Percentiles rank a stretch among this genome's conserved stretches.
These are phyloP conservation scores for Gentiana straminea DNA, from an alignment of 257 asterid species.

Conservation along the genomic window DNA sequence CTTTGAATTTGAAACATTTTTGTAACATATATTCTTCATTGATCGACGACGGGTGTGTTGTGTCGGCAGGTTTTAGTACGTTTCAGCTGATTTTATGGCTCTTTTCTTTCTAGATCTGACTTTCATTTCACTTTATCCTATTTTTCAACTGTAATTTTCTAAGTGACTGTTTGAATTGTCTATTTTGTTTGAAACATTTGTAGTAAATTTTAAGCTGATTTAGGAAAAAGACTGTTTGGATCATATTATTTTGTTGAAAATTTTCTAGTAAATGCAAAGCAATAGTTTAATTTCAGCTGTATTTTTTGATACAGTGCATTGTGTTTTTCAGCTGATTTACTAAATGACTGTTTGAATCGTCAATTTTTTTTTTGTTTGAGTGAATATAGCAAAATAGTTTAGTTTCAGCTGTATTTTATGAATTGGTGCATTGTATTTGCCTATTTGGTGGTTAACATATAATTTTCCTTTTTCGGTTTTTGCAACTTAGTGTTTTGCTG, in stretches of 20 bases:
- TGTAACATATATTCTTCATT: too few species aligned
- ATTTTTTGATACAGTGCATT: neutral
- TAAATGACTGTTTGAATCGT: neutral
- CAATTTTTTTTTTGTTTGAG: neutral
- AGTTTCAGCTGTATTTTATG: neutral
- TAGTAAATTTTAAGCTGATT: too few species aligned
- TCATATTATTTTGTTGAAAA: too few species aligned
- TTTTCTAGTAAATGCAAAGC: too few species aligned
- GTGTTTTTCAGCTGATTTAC: neutral
- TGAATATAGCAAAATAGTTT: neutral
- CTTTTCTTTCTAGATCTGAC: slow-evolving; percentile 48
- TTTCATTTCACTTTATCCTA: neutral
- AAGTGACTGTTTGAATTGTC: neutral
- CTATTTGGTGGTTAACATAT: neutral
- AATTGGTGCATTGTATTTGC: neutral
- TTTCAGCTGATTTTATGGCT: slow-evolving; percentile 5
- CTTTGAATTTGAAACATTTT: slow-evolving; percentile 6
- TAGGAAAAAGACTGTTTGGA: too few species aligned
- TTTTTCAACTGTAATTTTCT: slow-evolving; percentile 9
- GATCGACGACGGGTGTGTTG: neutral
- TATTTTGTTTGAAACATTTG: neutral
- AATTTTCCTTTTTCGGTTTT: neutral
- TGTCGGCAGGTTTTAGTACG: slow-evolving; percentile 20
- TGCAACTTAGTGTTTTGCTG: neutral
- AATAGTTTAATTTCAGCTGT: too few species aligned